phyloP scores from a whole-genome alignment of 2,329 filamentous ascomycete genomes.

The Colletotrichum navitas region DNA sequence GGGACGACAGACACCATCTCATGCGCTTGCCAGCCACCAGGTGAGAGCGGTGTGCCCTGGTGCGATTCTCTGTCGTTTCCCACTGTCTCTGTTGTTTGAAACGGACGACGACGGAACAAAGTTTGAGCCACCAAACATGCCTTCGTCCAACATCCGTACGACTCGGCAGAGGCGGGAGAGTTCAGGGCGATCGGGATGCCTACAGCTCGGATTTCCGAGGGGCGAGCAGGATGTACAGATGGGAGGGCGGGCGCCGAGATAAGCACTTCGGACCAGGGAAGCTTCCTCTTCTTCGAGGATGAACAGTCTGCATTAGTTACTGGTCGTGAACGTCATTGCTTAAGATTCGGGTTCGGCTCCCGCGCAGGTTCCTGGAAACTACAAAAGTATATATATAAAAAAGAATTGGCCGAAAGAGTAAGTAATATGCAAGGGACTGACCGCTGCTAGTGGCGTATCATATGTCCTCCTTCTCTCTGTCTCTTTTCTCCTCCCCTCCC shows the following conservation, averaged over 20 bases:
- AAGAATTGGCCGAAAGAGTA: slow-evolving; percentile 19
- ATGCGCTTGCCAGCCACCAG: not conserved
- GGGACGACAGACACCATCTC: not conserved
- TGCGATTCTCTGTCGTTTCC: not conserved
- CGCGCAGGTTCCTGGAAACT: slow-evolving; percentile 14
- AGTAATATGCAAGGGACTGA: slow-evolving; percentile 28
- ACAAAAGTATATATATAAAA: not conserved
- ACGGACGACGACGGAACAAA: not conserved
- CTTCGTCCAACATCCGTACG: not conserved
- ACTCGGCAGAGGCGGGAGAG: not conserved
- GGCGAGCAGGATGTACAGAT: slow-evolving; percentile 14
- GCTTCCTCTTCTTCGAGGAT: not conserved
- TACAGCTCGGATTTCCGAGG: slow-evolving; percentile 6
- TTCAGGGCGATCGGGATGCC: slow-evolving; percentile 19
- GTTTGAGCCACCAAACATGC: slow-evolving; percentile 1
- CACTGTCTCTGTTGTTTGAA: not conserved
- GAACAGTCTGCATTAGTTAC: slow-evolving; percentile 23
- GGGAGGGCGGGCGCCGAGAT: slow-evolving; percentile 20
- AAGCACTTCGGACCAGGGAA: not conserved
- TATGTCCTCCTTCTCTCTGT: slow-evolving; percentile 3
- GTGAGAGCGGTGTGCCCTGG: slow-evolving; percentile 11
- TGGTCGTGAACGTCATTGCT: slow-evolving; percentile 17
- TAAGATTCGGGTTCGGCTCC: slow-evolving; percentile 29
- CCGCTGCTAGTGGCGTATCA: slow-evolving; percentile 29
- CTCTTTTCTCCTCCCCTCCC: not conserved